Evolutionary conservation across 352 stramenopile species (phyloP).

Genomic region (Globisporangium cystogenes): DNA sequence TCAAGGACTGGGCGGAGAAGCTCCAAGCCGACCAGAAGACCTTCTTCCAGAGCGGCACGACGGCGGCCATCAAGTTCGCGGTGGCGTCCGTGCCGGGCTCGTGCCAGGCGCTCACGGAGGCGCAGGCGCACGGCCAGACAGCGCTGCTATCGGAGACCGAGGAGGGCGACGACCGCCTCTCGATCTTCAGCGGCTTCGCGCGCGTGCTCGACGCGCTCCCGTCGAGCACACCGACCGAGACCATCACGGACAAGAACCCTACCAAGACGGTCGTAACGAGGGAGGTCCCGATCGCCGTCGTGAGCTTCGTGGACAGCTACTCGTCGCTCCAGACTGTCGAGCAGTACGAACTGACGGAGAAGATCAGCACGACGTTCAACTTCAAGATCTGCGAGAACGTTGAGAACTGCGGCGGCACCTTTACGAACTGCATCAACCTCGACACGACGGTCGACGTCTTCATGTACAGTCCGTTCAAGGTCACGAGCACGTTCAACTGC

Average conservation of each 20-base stretch:
- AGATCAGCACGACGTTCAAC: conserved; percentile 16
- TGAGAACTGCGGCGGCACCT: conserved; percentile 13
- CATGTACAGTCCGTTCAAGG: conserved; percentile 63
- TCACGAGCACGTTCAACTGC: conserved; percentile 36
- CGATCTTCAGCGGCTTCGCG: conserved; percentile 2
- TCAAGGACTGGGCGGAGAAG: conserved; percentile 32
- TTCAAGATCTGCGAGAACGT: conserved; percentile 19
- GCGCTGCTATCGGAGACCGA: conserved; percentile 7
- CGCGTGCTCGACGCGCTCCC: conserved; percentile 8
- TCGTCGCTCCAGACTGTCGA: conserved; percentile 6
- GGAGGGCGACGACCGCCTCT: not conserved
- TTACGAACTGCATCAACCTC: conserved; percentile 34
- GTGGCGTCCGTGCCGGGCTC: conserved; percentile 20
- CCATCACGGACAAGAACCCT: not conserved
- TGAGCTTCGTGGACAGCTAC: conserved; percentile 14
- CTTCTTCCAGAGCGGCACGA: conserved; percentile 5
- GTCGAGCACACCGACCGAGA: not conserved
- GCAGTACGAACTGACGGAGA: conserved; percentile 8
- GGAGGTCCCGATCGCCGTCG: conserved; percentile 6
- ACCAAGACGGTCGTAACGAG: not conserved
- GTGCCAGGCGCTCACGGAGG: conserved; percentile 28
- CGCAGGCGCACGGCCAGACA: conserved; percentile 17
- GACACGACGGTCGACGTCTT: conserved; percentile 38
- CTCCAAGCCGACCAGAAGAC: not conserved
- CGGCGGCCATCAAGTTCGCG: not conserved